These are phyloP conservation scores for Tylopilus plumbeoviolaceoides DNA, from an alignment of 768 basidiomycete species.

Conservation along the genomic window DNA sequence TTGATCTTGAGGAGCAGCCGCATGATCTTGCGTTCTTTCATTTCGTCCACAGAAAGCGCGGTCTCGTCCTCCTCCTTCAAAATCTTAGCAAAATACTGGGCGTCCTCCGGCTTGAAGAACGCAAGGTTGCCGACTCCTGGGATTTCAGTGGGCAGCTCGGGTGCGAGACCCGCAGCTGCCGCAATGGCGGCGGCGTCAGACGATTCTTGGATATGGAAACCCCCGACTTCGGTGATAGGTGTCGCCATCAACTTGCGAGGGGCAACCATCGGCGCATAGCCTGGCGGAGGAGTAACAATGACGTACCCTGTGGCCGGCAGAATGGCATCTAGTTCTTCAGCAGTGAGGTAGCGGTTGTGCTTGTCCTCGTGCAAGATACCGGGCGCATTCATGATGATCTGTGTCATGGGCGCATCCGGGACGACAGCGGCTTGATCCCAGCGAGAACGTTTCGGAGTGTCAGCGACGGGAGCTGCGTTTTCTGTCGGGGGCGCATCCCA, in stretches of 20 bases:
- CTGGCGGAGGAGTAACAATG: conserved; percentile 90
- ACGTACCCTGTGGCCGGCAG: conserved; percentile 84
- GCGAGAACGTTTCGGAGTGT: conserved; percentile 85
- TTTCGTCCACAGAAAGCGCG: conserved; percentile 88
- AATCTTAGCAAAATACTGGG: conserved; percentile 96
- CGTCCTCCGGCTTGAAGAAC: conserved; percentile 98
- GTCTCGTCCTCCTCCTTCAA: conserved; percentile 94
- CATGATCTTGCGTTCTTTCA: conserved; percentile 99
- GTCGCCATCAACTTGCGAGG: conserved; percentile 61
- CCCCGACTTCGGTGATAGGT: conserved; percentile 56
- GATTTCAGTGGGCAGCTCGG: conserved; percentile 94
- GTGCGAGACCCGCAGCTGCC: conserved; percentile 87
- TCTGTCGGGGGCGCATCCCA: conserved; percentile 95
- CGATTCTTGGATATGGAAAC: conserved; percentile 96
- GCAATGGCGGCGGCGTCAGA: conserved; percentile 86
- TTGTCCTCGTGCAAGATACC: conserved; percentile 87
- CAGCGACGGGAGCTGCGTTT: conserved; percentile 39
- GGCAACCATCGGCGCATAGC: conserved; percentile 77
- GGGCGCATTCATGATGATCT: conserved; percentile 86
- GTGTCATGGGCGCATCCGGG: conserved; percentile 64
- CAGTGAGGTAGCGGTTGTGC: conserved; percentile 91
- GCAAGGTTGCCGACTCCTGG: conserved; percentile 95
- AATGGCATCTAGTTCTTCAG: conserved; percentile 92
- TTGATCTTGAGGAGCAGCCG: conserved; percentile 96
- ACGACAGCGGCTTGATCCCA: conserved; percentile 94